Percentiles rank a stretch among this genome's conserved stretches.
Evolutionary conservation across 345 rosid genomes (phyloP).

Genomic region (Arabidopsis suecica): DNA sequence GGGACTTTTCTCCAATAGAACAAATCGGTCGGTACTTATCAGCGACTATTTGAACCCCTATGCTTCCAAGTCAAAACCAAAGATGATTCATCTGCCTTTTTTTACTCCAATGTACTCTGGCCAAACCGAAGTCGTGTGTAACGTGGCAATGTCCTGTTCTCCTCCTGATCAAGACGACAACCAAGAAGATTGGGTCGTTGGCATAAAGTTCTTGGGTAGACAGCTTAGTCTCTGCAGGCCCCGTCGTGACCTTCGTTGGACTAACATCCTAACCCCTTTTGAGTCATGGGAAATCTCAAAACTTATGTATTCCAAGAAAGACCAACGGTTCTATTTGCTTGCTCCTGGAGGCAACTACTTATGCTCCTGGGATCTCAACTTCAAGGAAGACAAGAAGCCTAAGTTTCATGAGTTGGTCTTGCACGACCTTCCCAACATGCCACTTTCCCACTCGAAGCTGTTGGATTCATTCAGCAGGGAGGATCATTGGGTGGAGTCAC

Average conservation of each 20-base stretch:
- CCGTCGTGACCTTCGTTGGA: background rate
- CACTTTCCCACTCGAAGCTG: background rate
- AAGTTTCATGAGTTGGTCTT: background rate
- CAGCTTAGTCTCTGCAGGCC: background rate
- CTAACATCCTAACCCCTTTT: background rate
- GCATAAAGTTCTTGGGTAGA: constrained; percentile 1
- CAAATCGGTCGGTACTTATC: background rate
- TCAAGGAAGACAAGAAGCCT: background rate
- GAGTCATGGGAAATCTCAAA: background rate
- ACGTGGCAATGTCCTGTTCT: constrained; percentile 1
- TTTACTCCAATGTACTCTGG: background rate
- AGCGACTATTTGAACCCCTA: background rate
- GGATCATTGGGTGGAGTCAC: constrained; percentile 10
- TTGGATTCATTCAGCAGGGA: background rate
- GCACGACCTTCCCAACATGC: background rate
- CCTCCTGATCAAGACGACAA: background rate
- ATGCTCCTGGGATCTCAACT: background rate
- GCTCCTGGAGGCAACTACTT: background rate
- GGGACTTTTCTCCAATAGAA: too few species aligned
- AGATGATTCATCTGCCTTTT: background rate
- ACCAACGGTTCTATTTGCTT: background rate
- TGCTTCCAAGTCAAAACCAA: background rate
- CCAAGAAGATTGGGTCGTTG: background rate
- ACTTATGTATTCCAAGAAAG: constrained; percentile 14
- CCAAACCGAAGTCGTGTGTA: background rate